Conservation (phyloP, 1,284 basidiomycete species). For the Cryptococcus sp. region DNA sequence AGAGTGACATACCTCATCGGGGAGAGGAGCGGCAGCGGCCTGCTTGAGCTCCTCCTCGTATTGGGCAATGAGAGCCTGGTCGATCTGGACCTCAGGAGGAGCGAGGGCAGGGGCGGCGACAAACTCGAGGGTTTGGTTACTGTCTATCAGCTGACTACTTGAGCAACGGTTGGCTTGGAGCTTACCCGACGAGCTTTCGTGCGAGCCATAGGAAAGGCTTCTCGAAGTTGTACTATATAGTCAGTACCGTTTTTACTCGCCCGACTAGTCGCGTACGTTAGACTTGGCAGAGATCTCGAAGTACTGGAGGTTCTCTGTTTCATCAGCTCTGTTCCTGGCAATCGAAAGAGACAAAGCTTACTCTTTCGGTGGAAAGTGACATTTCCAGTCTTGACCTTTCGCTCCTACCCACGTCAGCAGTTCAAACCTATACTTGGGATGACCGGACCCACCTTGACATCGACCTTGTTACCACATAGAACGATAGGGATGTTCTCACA, state of each 20-base stretch:
- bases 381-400: constrained; percentile 98
- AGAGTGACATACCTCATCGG: constrained; percentile 48
- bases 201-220: constrained; percentile 99
- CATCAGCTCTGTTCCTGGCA: constrained; percentile 5
- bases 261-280: constrained; percentile 53
- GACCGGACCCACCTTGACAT: constrained; percentile 75
- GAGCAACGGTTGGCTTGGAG: constrained; percentile 10
- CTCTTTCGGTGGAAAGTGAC: constrained; percentile 99
- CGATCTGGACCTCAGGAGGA: constrained; percentile 88
- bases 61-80: constrained; percentile 67
- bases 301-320: constrained; percentile 88
- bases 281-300: constrained; percentile 99
- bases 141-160: constrained; percentile 33
- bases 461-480: constrained; percentile 99
- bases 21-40: constrained; percentile 46
- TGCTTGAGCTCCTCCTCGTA: constrained; percentile 79
- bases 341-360: constrained; percentile 10
- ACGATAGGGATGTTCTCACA: constrained; percentile 99
- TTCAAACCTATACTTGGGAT: constrained; percentile 1
- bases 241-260: neutral
- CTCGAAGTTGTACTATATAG: constrained; percentile 85
- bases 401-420: constrained; percentile 62
- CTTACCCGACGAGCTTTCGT: constrained; percentile 92
- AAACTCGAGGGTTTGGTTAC: constrained; percentile 86
- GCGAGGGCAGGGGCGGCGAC: constrained; percentile 94